Evolutionary conservation across 192 early-diverging fungal species (phyloP).

Genomic region (Oehlia diaphana): DNA sequence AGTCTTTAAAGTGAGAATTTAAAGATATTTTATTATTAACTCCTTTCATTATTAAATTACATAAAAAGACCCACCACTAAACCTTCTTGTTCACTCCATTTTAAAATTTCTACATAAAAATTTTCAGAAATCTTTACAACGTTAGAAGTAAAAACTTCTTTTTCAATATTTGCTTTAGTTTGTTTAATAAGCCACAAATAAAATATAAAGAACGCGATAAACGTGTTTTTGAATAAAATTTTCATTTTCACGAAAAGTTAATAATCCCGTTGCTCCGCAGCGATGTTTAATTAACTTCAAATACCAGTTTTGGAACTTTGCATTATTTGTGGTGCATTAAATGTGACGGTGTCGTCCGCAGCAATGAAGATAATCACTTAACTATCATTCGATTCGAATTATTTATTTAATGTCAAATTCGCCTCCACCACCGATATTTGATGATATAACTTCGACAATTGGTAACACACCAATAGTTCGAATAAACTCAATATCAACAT

Average conservation of each 20-base stretch:
- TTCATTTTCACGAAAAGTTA: not conserved
- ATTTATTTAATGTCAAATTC: not conserved
- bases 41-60: not conserved
- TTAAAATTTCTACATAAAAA: not conserved
- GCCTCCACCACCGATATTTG: conserved; percentile 2
- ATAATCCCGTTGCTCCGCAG: not conserved
- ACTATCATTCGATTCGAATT: too few relatives aligned
- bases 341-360: too few relatives aligned
- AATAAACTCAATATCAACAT: conserved; percentile 27
- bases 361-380: too few relatives aligned
- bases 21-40: not conserved
- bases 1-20: conserved; percentile 16
- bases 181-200: not conserved
- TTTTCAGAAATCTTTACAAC: not conserved
- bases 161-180: conserved; percentile 23
- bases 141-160: conserved; percentile 20
- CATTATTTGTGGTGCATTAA: not conserved
- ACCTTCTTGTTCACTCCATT: not conserved
- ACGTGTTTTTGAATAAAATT: not conserved
- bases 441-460: conserved; percentile 37
- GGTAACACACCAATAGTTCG: conserved; percentile 65
- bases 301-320: not conserved
- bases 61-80: not conserved
- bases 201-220: not conserved
- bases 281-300: not conserved